Conservation (phyloP, 2,329 filamentous ascomycete species). For the Fusarium sp. region DNA sequence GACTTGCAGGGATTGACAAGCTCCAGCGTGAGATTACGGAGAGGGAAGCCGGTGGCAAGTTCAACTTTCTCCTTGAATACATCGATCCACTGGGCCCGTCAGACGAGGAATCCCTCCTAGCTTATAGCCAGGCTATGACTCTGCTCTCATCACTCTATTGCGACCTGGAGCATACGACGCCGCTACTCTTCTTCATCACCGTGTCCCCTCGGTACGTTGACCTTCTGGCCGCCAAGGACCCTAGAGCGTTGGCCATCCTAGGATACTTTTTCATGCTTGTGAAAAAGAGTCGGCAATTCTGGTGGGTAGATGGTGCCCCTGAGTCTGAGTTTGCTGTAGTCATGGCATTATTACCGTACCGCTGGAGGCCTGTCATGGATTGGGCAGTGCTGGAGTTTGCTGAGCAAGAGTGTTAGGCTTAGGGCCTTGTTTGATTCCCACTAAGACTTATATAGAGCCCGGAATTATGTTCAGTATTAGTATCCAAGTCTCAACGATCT, state of each 20-base stretch:
- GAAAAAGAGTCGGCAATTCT: not conserved
- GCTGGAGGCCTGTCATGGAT: not conserved
- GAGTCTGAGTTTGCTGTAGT: not conserved
- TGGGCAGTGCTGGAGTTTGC: not conserved
- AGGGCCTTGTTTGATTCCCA: not conserved
- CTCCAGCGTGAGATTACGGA: not conserved
- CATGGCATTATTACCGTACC: not conserved
- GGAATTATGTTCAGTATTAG: not conserved
- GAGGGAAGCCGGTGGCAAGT: not conserved
- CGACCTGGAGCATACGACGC: not conserved
- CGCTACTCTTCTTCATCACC: not conserved
- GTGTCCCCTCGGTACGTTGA: not conserved
- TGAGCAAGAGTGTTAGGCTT: not conserved
- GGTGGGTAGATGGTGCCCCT: not conserved
- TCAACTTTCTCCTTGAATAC: not conserved
- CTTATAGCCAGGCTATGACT: not conserved
- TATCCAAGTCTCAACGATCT: too few relatives aligned
- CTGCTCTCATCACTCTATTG: not conserved
- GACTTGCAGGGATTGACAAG: not conserved
- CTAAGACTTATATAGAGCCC: not conserved
- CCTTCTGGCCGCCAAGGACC: not conserved
- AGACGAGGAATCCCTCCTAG: not conserved
- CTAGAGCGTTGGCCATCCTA: not conserved
- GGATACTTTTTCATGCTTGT: not conserved
- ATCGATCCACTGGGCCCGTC: not conserved